Conservation (phyloP, 208 protist genomes). For the Trypanosoma cruzi region DNA sequence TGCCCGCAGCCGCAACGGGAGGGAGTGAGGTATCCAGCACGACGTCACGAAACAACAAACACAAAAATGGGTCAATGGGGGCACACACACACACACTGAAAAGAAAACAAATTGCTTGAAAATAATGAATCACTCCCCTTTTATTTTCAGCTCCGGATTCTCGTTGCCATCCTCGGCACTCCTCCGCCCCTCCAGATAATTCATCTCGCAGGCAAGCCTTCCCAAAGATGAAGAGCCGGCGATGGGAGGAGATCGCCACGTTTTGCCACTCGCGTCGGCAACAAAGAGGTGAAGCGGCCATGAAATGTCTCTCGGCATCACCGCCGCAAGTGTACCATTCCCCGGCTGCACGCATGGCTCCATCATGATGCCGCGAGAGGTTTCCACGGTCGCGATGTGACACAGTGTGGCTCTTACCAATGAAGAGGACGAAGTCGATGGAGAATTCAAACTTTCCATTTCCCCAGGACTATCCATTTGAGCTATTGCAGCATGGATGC, state of each 20-base stretch:
- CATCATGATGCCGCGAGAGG: constrained; percentile 1
- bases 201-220: constrained; percentile 20
- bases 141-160: neutral
- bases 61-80: neutral
- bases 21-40: too few species aligned
- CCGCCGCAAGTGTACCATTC: constrained; percentile 14
- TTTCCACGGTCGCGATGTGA: constrained; percentile 28
- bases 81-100: neutral
- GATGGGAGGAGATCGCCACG: constrained; percentile 18
- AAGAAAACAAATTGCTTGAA: neutral
- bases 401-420: constrained; percentile 3
- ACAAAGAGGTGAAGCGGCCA: constrained; percentile 20
- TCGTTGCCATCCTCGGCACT: constrained; percentile 1
- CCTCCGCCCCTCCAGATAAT: constrained; percentile 11
- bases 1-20: too few species aligned
- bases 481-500: constrained; percentile 21
- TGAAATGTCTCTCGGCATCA: constrained; percentile 16
- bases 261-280: neutral
- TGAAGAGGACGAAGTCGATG: neutral
- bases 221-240: constrained; percentile 24
- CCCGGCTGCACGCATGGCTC: constrained; percentile 16
- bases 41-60: too few species aligned
- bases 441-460: neutral
- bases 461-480: constrained; percentile 7
- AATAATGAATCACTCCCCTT: neutral